phyloP scores from a whole-genome alignment of 768 basidiomycete genomes.

The Gymnopilus junonius region DNA sequence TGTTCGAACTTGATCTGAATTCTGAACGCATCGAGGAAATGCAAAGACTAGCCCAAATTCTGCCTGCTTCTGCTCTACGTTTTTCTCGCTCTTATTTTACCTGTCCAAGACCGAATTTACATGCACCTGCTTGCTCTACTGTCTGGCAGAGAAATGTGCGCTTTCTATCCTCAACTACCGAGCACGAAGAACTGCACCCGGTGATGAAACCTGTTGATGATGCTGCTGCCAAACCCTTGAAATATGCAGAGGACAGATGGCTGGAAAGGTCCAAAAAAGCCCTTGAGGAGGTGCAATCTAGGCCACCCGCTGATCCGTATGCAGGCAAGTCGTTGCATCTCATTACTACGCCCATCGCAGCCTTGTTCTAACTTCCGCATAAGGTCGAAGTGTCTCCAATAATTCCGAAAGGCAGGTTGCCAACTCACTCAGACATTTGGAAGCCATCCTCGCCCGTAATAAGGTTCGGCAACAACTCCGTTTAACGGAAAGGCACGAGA shows the following conservation, averaged over 20 bases:
- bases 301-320: constrained; percentile 54
- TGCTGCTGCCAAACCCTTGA: constrained; percentile 4
- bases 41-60: constrained; percentile 19
- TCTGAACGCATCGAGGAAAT: constrained; percentile 10
- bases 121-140: neutral
- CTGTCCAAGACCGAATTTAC: neutral
- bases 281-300: constrained; percentile 22
- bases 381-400: constrained; percentile 69
- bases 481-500: constrained; percentile 70
- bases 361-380: constrained; percentile 9
- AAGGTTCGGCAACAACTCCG: constrained; percentile 55
- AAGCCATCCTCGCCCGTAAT: constrained; percentile 57
- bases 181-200: neutral
- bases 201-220: neutral
- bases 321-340: constrained; percentile 43
- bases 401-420: constrained; percentile 42
- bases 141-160: neutral
- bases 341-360: neutral
- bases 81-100: neutral
- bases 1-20: neutral
- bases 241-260: constrained; percentile 46
- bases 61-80: constrained; percentile 6
- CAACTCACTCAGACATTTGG: constrained; percentile 52
- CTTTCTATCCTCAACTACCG: constrained; percentile 4
- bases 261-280: constrained; percentile 29